Conservation (phyloP, 306 rosid genomes). For the Amphicarpaea edgeworthii region DNA sequence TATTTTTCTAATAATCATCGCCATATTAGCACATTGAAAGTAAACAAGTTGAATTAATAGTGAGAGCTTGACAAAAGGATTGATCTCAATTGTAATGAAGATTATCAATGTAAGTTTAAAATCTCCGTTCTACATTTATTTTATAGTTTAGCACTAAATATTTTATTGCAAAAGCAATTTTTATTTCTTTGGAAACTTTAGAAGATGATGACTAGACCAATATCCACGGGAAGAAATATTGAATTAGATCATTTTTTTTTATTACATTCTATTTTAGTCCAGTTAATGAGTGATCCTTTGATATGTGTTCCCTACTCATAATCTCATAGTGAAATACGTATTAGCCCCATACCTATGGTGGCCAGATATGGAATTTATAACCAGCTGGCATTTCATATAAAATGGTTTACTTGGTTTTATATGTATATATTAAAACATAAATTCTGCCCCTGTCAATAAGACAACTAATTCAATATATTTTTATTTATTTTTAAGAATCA, state of each 20-base stretch:
- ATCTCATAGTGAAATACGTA: too few species aligned
- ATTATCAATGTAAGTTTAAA: background rate
- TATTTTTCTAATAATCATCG: background rate
- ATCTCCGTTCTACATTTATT: background rate
- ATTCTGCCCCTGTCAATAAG: too few species aligned
- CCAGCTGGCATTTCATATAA: background rate
- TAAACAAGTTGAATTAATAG: background rate
- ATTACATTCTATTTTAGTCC: background rate
- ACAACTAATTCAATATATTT: too few species aligned
- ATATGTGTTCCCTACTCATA: background rate
- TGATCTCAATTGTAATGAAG: background rate
- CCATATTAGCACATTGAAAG: background rate
- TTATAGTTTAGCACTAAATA: conserved; percentile 24
- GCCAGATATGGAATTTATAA: background rate
- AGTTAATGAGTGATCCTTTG: background rate
- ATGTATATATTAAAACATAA: too few species aligned
- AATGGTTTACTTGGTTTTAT: too few species aligned
- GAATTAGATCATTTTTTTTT: background rate
- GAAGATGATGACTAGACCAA: conserved; percentile 18
- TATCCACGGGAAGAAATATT: conserved; percentile 12
- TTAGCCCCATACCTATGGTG: too few species aligned
- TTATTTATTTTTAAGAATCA: too few species aligned
- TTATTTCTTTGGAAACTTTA: background rate
- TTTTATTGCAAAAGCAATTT: background rate
- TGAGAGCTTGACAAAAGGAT: background rate